These are phyloP conservation scores for Sapria himalayana DNA, from an alignment of 345 rosid species.

Conservation along the genomic window DNA sequence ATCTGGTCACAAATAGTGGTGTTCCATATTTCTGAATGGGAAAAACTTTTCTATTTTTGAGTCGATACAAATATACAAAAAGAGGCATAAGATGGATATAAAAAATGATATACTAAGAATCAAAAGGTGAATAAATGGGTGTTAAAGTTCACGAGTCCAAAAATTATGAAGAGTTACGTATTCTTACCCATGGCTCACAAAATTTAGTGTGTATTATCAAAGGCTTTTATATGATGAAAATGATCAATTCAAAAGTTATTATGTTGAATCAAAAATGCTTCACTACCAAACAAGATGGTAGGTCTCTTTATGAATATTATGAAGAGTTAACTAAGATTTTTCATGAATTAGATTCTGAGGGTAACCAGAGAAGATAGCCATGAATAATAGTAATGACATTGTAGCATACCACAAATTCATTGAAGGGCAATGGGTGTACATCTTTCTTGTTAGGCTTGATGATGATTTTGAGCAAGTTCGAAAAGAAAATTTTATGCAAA, in stretches of 20 bases:
- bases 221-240: not conserved
- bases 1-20: not conserved
- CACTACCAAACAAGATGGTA: not conserved
- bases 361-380: too few relatives aligned
- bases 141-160: not conserved
- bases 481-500: too few relatives aligned
- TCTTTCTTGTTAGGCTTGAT: too few relatives aligned
- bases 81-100: not conserved
- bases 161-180: not conserved
- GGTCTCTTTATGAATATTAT: not conserved
- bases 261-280: not conserved
- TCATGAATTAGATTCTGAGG: too few relatives aligned
- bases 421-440: too few relatives aligned
- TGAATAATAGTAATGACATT: too few relatives aligned
- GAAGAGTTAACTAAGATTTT: too few relatives aligned
- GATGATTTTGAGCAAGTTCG: too few relatives aligned
- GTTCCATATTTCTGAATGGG: not conserved
- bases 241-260: not conserved
- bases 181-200: not conserved
- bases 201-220: not conserved
- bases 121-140: not conserved
- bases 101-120: not conserved
- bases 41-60: not conserved
- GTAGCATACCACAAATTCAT: too few relatives aligned
- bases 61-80: not conserved